Conservation (phyloP, 352 stramenopile genomes). For the Globisporangium yorkense region DNA sequence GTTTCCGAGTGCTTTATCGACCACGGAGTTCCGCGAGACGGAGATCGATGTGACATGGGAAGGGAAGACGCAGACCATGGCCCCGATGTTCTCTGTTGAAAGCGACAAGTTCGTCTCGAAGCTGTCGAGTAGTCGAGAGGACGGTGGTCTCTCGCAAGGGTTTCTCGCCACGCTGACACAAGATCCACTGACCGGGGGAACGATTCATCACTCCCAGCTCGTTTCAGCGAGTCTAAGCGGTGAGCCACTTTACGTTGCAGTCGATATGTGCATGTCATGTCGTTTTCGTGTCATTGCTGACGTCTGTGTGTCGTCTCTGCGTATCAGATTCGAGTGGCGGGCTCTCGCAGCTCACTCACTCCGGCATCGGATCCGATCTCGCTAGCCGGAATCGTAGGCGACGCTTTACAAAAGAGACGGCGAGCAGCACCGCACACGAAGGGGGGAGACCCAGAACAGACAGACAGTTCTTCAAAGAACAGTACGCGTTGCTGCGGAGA, state of each 20-base stretch:
- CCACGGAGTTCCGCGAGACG: conserved; percentile 39
- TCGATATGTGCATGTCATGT: not conserved
- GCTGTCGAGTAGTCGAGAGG: conserved; percentile 1
- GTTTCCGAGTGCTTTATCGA: conserved; percentile 45
- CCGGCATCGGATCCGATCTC: not conserved
- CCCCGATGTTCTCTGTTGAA: conserved; percentile 73
- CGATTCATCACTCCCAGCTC: conserved; percentile 43
- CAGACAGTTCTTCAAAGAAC: conserved; percentile 59
- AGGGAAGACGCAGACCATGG: conserved; percentile 59
- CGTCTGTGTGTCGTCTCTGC: not conserved
- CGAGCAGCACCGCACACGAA: not conserved
- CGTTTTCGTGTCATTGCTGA: not conserved
- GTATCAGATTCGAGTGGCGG: conserved; percentile 1
- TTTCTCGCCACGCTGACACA: conserved; percentile 14
- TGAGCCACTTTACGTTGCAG: not conserved
- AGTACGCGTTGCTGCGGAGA: conserved; percentile 46
- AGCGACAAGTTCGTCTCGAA: conserved; percentile 35
- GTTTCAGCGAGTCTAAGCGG: conserved; percentile 19
- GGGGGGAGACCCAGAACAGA: conserved; percentile 9
- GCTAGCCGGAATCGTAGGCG: not conserved
- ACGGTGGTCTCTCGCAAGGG: conserved; percentile 2
- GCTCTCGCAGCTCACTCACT: conserved; percentile 7
- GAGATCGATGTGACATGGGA: conserved; percentile 69
- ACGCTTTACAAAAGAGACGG: conserved; percentile 27
- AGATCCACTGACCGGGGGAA: conserved; percentile 9